Evolutionary conservation across 306 rosid species (phyloP), one percentile per base, ranked within the genome.

Genomic region (Sicyos baderoa): DNA sequence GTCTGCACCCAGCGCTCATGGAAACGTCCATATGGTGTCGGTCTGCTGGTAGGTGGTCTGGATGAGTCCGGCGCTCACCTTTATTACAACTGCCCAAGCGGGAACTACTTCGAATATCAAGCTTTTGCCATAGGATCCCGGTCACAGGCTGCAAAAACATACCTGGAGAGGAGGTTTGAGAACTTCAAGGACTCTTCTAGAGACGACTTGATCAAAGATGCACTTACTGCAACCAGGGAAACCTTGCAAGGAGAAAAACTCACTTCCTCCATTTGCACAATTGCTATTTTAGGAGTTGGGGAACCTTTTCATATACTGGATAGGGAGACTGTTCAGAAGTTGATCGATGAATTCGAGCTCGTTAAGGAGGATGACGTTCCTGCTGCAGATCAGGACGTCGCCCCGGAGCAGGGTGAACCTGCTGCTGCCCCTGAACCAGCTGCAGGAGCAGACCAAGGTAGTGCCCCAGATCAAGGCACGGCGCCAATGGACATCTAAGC

Each of bases 121-220:
- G 97, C 97, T 47, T 94, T 94, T 74, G 99, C 99, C 11, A 93
- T 94, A 50, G 99, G 99, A 50, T 94, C 99, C 73, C 96, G 99
- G 70, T 94, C 99, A 54, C 99, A 94, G 85, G 99, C 99, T 72
- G 99, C 99, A 27, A 94, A 94, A 87, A 94, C 99, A 18, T 94
- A 90, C 77, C 83, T 94, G 86, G 99, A 94, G 76, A 93, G 99
- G 75, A 88, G 88, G 86, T 94, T 80, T 72, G 78, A 54, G 52
- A 88, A 81, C 76, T 90, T 93, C 78, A 35, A 16, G 7, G 77
- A 79, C 68, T 90, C 97, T 19, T 72, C 94, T 4, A 68, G 89
- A 76, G 96, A 90, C 53, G 96, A 94, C 7, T 87, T 94, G 72
- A 88, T 94, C 79, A 90, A 87, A 85, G 99, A 94, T 79, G 97